Evolutionary conservation across 305 asterid genomes (phyloP).

Genomic region (Fraxinus angustifolia): DNA sequence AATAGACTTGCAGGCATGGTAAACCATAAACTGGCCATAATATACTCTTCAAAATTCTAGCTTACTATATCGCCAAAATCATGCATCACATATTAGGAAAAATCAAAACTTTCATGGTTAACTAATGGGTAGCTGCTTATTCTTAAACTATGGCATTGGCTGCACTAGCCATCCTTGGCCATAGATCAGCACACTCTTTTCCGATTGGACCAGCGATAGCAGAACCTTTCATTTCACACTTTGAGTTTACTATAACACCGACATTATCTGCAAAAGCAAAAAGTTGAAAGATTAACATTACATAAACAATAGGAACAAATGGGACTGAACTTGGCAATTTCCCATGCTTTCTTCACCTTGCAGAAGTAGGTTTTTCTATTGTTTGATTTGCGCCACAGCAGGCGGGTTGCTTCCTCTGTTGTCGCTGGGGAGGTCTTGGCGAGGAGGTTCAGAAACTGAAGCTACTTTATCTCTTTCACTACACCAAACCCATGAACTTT

Average conservation of each 20-base stretch:
- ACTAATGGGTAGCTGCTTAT: neutral
- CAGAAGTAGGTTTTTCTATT: no score
- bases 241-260: constrained; percentile 50
- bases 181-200: constrained; percentile 49
- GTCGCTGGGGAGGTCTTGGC: no score
- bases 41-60: neutral
- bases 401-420: no score
- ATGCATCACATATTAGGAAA: neutral
- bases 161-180: constrained; percentile 54
- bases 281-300: neutral
- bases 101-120: neutral
- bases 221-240: constrained; percentile 62
- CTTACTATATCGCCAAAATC: neutral
- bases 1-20: neutral
- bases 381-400: no score
- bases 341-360: no score
- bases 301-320: no score
- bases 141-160: constrained; percentile 45
- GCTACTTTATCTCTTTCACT: no score
- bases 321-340: no score
- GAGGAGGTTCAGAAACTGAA: no score
- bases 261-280: constrained; percentile 41
- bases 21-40: neutral
- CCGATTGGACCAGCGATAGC: constrained; percentile 47
- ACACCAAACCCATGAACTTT: no score